phyloP scores from a whole-genome alignment of 129 eudicot genomes.

The Artemisia argyi region DNA sequence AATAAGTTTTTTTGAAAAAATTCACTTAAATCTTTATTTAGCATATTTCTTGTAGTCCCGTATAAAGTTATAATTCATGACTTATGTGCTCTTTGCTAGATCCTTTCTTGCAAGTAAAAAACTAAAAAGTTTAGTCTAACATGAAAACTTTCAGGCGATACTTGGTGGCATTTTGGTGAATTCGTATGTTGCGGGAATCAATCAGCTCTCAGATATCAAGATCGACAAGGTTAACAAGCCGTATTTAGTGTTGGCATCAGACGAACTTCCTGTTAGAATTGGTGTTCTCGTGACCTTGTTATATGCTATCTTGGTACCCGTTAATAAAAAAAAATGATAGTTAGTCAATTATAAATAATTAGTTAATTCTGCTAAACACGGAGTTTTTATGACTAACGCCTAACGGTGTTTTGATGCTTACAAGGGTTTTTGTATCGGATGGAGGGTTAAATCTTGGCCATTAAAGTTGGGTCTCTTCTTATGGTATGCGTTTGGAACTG shows the following conservation, averaged over 20 bases:
- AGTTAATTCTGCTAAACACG: neutral
- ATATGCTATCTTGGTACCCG: conserved; percentile 28
- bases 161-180: conserved; percentile 32
- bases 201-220: conserved; percentile 34
- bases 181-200: conserved; percentile 30
- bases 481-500: conserved; percentile 38
- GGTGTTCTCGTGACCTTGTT: conserved; percentile 31
- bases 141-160: conserved; percentile 22
- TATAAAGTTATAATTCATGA: too few relatives aligned
- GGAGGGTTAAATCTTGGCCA: conserved; percentile 30
- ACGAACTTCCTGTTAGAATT: conserved; percentile 30
- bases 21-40: too few relatives aligned
- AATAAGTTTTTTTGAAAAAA: too few relatives aligned
- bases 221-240: conserved; percentile 42
- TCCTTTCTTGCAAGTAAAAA: too few relatives aligned
- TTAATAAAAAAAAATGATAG: neutral
- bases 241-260: conserved; percentile 33
- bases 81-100: too few relatives aligned
- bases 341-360: neutral
- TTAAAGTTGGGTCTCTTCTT: conserved; percentile 30
- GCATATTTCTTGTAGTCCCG: too few relatives aligned
- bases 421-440: conserved; percentile 35
- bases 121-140: too few relatives aligned
- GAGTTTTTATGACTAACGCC: neutral
- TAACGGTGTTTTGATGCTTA: neutral